Base-by-base conservation (phyloP, 345 rosid genomes). In the Citrus medica region DNA sequence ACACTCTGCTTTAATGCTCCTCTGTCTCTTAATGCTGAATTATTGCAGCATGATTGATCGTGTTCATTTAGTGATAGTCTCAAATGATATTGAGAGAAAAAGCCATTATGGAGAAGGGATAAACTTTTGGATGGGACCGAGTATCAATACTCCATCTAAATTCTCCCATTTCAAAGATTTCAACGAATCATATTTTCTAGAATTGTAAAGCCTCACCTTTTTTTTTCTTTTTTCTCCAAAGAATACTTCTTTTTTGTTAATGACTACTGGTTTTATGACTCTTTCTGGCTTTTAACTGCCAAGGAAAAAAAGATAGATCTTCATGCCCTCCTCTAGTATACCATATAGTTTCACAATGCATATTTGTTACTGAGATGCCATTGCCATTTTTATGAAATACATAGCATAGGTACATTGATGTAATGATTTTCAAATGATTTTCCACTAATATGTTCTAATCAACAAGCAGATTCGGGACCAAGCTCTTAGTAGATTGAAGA, bases 401-500 rank as follows among this genome's bases (percentile, higher is more conserved):
- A 59, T 48, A 32, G 27, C 62, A 56, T 67, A 17, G 73, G 33
- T 35, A 33, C 60, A 19, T 8, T 1, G 6, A 35, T 58, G 48
- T 35, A 59, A 58, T 25, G 25, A 19, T 27, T 28, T 75, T 67
- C 56, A 63, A 83, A 51, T 37, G 58, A 71, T 72, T 61, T 62
- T 79, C 27, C 59, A 75, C 80, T 84, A 76, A 82, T 51, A 62
- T 67, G 71, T 73, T 79, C n/a, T n/a, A 10, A 82, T 32, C 74
- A 69, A 77, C 56, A 14, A 82, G 77, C 90, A 91, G 95, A 83
- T 84, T 75, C 88, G 94, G 62, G 98, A 93, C 80, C 88, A 87
- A 76, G 80, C 92, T 24, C 91, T 92, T 73, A 88, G 92, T 83
- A 89, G 89, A 78, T 84, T 92, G 88, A 92, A 92, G 88, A 94